These are phyloP conservation scores for Leccinum subgranulosum DNA, from an alignment of 768 basidiomycete genomes.

Conservation along the genomic window DNA sequence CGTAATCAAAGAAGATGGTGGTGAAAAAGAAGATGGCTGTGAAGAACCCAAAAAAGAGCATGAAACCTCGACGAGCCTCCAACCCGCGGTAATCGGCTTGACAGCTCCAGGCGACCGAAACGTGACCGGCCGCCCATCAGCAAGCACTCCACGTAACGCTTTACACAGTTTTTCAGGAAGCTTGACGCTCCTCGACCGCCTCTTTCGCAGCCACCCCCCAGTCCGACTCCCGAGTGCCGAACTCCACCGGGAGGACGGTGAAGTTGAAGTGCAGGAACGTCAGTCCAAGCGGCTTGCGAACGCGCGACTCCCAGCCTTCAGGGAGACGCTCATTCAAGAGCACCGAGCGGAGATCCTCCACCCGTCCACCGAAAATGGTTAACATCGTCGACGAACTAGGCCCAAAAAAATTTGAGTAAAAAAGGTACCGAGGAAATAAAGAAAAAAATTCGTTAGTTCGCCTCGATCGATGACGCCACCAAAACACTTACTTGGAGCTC, in stretches of 20 bases:
- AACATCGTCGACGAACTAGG: slow-evolving; percentile 64
- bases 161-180: background rate
- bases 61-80: background rate
- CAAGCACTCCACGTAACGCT: background rate
- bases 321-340: slow-evolving; percentile 69
- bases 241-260: slow-evolving; percentile 25
- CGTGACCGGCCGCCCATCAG: background rate
- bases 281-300: slow-evolving; percentile 52
- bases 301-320: slow-evolving; percentile 65
- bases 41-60: background rate
- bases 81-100: background rate
- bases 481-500: slow-evolving; percentile 56
- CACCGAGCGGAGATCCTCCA: slow-evolving; percentile 51
- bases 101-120: background rate
- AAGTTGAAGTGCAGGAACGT: slow-evolving; percentile 57
- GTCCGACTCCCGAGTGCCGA: slow-evolving; percentile 18
- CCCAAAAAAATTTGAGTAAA: background rate
- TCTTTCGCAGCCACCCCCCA: slow-evolving; percentile 14
- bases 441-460: background rate
- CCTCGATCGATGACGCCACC: no score
- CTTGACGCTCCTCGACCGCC: background rate
- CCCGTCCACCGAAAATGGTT: slow-evolving; percentile 63
- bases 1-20: background rate
- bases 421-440: background rate
- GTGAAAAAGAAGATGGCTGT: background rate